These are phyloP conservation scores for Coemansia reversa DNA, from an alignment of 192 early-diverging fungal species.

Conservation along the genomic window DNA sequence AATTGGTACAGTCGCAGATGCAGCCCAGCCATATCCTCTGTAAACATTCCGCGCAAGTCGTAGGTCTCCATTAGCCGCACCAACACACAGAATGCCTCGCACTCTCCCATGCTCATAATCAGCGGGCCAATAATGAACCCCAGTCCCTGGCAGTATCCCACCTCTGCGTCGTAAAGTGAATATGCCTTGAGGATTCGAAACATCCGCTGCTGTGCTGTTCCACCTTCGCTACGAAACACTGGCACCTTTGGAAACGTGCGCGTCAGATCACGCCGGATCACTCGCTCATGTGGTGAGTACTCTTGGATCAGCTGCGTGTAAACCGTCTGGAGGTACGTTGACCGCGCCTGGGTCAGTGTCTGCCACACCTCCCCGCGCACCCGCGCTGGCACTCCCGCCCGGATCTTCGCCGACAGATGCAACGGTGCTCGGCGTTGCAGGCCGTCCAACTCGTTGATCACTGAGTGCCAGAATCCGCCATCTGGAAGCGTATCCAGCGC, in stretches of 20 bases:
- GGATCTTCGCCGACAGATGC: slow-evolving; percentile 42
- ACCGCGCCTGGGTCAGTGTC: slow-evolving; percentile 81
- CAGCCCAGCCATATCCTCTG: slow-evolving; percentile 90
- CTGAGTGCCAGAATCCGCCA: slow-evolving; percentile 45
- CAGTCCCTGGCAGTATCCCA: slow-evolving; percentile 98
- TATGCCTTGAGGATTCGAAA: slow-evolving; percentile 91
- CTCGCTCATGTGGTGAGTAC: slow-evolving; percentile 78
- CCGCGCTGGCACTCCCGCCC: slow-evolving; percentile 72
- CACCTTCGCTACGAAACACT: slow-evolving; percentile 79
- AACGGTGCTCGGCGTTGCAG: slow-evolving; percentile 30
- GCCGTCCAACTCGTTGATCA: slow-evolving; percentile 24
- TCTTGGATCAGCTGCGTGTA: slow-evolving; percentile 77
- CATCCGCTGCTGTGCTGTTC: slow-evolving; percentile 83
- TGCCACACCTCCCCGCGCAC: slow-evolving; percentile 92
- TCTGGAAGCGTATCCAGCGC: slow-evolving; percentile 30
- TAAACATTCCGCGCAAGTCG: slow-evolving; percentile 89
- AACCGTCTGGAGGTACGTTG: slow-evolving; percentile 73
- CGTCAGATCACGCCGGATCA: slow-evolving; percentile 89
- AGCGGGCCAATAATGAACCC: slow-evolving; percentile 92
- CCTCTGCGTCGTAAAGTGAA: slow-evolving; percentile 86
- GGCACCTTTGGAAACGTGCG: slow-evolving; percentile 89
- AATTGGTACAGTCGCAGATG: slow-evolving; percentile 90
- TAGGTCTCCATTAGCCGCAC: slow-evolving; percentile 95
- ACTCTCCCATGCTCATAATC: slow-evolving; percentile 92
- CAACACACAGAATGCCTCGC: slow-evolving; percentile 91